These are phyloP conservation scores for Epichloe amarillans DNA, from an alignment of 2,329 filamentous ascomycete species.

Conservation along the genomic window DNA sequence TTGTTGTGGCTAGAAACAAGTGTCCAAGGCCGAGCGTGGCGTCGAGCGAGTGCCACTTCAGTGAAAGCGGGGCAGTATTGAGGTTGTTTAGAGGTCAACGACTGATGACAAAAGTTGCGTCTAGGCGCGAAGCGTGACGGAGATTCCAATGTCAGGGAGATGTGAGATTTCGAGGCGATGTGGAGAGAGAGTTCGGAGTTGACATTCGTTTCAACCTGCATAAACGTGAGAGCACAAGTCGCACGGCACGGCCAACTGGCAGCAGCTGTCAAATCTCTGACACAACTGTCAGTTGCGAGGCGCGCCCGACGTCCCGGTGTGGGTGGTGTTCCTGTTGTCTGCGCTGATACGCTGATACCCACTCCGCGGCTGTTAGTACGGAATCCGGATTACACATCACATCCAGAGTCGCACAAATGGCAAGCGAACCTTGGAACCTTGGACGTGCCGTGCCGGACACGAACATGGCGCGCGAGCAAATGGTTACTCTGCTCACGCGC, in stretches of 20 bases:
- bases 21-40: constrained; percentile 1
- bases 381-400: not conserved
- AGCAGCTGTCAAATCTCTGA: constrained; percentile 1
- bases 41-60: not conserved
- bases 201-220: not conserved
- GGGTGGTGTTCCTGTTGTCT: not conserved
- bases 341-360: not conserved
- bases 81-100: not conserved
- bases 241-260: not conserved
- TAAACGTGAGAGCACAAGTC: not conserved
- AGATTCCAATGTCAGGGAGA: not conserved
- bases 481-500: not conserved
- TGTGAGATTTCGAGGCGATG: not conserved
- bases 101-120: not conserved
- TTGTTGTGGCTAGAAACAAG: constrained; percentile 1
- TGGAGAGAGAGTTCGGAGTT: not conserved
- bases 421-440: not conserved
- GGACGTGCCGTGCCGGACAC: not conserved
- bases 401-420: not conserved
- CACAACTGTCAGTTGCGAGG: not conserved
- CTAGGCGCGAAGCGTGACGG: not conserved
- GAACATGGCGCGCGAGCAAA: not conserved
- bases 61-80: constrained; percentile 3
- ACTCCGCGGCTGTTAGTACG: not conserved
- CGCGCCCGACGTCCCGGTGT: not conserved